Percentiles rank a stretch among this genome's conserved stretches.
These are phyloP conservation scores for Ambrosia trifida DNA, from an alignment of 129 eudicot species.

Conservation along the genomic window DNA sequence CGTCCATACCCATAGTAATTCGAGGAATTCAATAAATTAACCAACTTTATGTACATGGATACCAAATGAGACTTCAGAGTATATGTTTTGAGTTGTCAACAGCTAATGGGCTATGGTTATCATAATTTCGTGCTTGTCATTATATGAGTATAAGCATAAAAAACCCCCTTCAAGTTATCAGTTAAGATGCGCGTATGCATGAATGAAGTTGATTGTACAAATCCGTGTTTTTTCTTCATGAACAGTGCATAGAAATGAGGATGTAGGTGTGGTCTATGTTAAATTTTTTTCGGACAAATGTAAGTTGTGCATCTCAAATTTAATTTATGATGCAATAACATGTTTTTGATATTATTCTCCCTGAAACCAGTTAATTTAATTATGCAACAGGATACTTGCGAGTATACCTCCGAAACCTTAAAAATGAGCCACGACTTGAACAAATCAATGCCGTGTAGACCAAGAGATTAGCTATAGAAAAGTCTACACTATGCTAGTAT, in stretches of 20 bases:
- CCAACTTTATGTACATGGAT: slow-evolving; percentile 1
- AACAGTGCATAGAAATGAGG: no score
- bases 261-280: no score
- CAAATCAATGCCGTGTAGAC: background rate
- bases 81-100: background rate
- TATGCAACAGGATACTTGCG: no score
- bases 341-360: background rate
- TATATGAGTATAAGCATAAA: no score
- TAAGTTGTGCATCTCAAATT: background rate
- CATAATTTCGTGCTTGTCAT: no score
- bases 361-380: background rate
- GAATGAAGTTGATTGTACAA: no score
- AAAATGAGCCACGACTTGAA: background rate
- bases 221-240: no score
- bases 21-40: slow-evolving; percentile 11
- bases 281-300: background rate
- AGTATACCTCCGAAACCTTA: background rate
- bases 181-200: no score
- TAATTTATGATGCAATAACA: background rate
- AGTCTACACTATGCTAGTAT: background rate
- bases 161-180: no score
- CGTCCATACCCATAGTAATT: slow-evolving; percentile 2
- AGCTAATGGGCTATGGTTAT: background rate
- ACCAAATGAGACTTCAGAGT: background rate
- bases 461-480: background rate